Conservation (phyloP, 208 protist species). For the Kentomonas sorsogonicus region DNA sequence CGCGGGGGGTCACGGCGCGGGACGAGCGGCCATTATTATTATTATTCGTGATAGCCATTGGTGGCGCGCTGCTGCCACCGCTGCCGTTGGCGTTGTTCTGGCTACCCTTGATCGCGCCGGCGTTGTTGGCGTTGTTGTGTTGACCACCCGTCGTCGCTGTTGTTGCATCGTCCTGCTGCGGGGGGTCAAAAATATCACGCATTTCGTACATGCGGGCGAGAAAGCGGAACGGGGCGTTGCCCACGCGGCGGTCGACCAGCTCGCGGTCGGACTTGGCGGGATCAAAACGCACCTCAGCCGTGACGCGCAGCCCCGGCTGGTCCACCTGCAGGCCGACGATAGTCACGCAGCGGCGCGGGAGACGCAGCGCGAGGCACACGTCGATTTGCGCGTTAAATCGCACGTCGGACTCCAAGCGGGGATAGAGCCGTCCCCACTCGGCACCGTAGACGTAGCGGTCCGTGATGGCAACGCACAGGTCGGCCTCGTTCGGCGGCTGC, state of each 20-base stretch:
- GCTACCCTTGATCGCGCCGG: too few species aligned
- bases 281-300: constrained; percentile 63
- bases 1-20: too few species aligned
- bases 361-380: constrained; percentile 61
- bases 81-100: too few species aligned
- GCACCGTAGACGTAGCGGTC: constrained; percentile 78
- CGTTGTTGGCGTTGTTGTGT: too few species aligned
- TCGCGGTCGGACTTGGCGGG: constrained; percentile 37
- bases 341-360: constrained; percentile 60
- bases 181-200: constrained; percentile 42
- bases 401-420: constrained; percentile 46
- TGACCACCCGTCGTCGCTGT: background rate
- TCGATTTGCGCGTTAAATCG: constrained; percentile 75
- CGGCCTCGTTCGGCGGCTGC: constrained; percentile 25
- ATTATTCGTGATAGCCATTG: too few species aligned
- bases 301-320: constrained; percentile 69
- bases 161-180: constrained; percentile 10
- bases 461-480: constrained; percentile 43
- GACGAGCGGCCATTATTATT: too few species aligned
- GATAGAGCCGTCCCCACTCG: constrained; percentile 65
- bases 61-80: background rate
- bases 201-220: constrained; percentile 75
- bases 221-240: constrained; percentile 60
- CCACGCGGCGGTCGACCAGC: constrained; percentile 57
- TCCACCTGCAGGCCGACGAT: constrained; percentile 56